Conservation (phyloP, 1,284 basidiomycete genomes). For the Cutaneotrichosporon mucoides region DNA sequence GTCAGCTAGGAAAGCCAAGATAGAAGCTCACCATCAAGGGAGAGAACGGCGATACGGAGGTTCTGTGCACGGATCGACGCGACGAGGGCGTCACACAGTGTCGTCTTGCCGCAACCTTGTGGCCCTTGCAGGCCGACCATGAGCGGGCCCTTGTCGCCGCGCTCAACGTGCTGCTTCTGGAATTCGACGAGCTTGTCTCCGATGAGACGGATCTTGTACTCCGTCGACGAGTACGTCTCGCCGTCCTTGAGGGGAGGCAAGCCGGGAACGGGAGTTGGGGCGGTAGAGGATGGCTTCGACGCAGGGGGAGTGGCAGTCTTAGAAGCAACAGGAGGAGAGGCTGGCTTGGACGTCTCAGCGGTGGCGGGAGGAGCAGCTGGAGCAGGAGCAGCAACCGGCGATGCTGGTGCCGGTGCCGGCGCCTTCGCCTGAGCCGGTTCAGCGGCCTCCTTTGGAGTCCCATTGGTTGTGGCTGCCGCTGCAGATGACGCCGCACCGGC, state of each 20-base stretch:
- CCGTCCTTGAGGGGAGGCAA: constrained; percentile 19
- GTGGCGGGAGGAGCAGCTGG: no score
- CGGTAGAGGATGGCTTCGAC: neutral
- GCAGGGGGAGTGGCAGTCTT: neutral
- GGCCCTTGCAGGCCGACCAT: constrained; percentile 26
- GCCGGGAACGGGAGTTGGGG: constrained; percentile 1
- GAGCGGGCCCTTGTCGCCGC: constrained; percentile 16
- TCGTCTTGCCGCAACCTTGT: constrained; percentile 34
- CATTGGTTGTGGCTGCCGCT: neutral
- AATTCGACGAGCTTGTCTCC: constrained; percentile 27
- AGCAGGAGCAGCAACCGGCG: neutral
- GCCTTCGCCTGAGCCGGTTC: neutral
- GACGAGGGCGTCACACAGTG: constrained; percentile 34
- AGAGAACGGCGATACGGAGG: constrained; percentile 31
- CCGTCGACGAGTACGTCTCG: constrained; percentile 31
- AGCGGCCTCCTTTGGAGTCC: neutral
- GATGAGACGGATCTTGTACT: constrained; percentile 40
- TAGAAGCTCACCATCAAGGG: constrained; percentile 36
- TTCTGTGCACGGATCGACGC: constrained; percentile 20
- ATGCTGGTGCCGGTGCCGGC: neutral
- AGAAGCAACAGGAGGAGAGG: constrained; percentile 1
- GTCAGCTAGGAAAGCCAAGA: neutral
- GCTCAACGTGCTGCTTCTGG: constrained; percentile 18
- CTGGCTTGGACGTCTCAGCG: neutral
- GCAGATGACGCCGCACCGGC: neutral